A percentile compares a stretch with the other conserved stretches of the same genome.
Conservation (phyloP, 805 yeast species). For the Metschnikowia lunata region DNA sequence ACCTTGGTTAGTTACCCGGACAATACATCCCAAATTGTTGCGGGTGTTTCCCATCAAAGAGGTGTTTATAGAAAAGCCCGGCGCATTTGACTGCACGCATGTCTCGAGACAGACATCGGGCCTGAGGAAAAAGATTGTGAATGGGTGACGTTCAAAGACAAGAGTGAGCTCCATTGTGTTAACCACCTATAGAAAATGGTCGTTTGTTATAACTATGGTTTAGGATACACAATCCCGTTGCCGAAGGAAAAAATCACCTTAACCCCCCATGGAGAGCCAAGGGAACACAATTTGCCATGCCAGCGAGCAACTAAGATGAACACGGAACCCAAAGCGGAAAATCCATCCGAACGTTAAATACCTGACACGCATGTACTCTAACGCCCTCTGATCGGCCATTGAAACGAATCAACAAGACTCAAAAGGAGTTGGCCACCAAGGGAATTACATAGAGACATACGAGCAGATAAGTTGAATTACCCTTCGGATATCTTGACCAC, state of each 20-base stretch:
- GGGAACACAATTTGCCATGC: constrained; percentile 9
- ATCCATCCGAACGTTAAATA: no score
- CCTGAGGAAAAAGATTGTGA: constrained; percentile 8
- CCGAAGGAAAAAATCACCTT: constrained; percentile 42
- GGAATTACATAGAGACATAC: neutral
- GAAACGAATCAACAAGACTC: constrained; percentile 11
- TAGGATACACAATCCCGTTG: constrained; percentile 54
- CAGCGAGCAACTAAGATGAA: no score
- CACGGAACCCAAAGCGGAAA: no score
- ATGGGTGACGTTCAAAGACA: constrained; percentile 52
- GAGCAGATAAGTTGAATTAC: no score
- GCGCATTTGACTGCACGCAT: constrained; percentile 65
- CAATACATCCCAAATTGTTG: constrained; percentile 8
- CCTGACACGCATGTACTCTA: no score
- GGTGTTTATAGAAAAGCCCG: constrained; percentile 37
- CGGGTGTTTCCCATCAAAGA: neutral
- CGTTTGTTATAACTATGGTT: constrained; percentile 78
- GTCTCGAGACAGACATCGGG: constrained; percentile 27
- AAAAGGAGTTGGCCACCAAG: constrained; percentile 12
- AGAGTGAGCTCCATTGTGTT: constrained; percentile 91
- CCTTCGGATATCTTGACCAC: neutral
- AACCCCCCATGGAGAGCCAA: constrained; percentile 11
- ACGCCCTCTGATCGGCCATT: constrained; percentile 1
- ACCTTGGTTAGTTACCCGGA: constrained; percentile 8
- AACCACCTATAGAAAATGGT: constrained; percentile 23